A percentile compares a stretch with the other conserved stretches of the same genome.
Conservation (phyloP, 305 asterid genomes). For the Solanum chacoense region DNA sequence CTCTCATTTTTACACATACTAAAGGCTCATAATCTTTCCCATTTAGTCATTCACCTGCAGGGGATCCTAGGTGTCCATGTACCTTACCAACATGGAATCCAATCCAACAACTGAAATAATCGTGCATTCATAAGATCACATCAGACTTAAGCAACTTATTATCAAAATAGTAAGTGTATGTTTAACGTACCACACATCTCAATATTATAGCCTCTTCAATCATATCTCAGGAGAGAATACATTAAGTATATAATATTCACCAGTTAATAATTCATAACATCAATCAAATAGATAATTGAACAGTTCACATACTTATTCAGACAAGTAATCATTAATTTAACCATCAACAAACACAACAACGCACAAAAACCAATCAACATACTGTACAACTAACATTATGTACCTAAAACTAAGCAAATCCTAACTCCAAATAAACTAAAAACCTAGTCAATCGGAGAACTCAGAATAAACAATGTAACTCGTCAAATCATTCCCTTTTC, state of each 20-base stretch:
- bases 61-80: neutral
- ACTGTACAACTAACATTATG: neutral
- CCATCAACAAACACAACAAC: neutral
- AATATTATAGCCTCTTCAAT: neutral
- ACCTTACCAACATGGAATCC: neutral
- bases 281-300: neutral
- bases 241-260: neutral
- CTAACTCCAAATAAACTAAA: neutral
- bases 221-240: neutral
- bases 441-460: neutral
- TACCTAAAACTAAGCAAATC: neutral
- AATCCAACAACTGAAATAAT: neutral
- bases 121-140: neutral
- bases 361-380: neutral
- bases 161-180: neutral
- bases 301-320: neutral
- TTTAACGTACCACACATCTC: neutral
- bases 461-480: neutral
- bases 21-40: neutral
- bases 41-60: neutral
- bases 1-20: neutral
- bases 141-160: neutral
- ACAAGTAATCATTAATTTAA: neutral
- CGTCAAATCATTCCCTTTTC: neutral
- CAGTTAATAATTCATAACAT: neutral